Evolutionary conservation across 1,139 yeast genomes (phyloP), one percentile per base, ranked within the genome.

Genomic region (Hanseniaspora gamundiae): DNA sequence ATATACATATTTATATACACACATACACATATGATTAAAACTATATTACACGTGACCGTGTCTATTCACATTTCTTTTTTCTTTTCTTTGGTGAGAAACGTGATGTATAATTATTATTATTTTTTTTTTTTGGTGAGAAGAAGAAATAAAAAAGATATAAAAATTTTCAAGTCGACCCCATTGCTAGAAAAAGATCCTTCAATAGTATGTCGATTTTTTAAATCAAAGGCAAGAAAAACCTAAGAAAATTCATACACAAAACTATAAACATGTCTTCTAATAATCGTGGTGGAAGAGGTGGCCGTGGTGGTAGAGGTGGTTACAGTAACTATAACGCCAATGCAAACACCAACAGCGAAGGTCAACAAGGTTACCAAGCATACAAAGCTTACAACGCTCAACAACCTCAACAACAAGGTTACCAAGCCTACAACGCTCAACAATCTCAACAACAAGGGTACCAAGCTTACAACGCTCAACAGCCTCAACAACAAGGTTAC

Each of bases 331-430:
- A 16, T 24, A 35, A 35, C 26, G 16, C 4, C 55, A 44, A 53
- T 19, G 19, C 44, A 49, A 27, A 48, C 43, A 51, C 51, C 42
- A 52, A 47, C 39, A 51, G 52, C 49, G 48, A 42, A 45, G 45
- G 19, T 48, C 46, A 57, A 54, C 49, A 51, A 60, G 48, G 56
- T 51, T 66, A 71, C 49, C 69, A 51, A 47, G 55, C 55, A 16
- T 59, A 62, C 51, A 60, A 60, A 42, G 57, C 55, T 40, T 54
- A 51, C 35, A 55, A 50, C 33, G 52, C 47, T 5, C 26, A 21
- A 16, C 22, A 49, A 56, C 55, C 57, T 48, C 52, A 50, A 28
- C 49, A 49, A 42, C 44, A 47, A 27, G 59, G 58, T 11, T 60
- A 62, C 56, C 56, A 62, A 45, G 58, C 56, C 40, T 54, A 51